Conservation (phyloP, 2,329 filamentous ascomycete genomes). For the Pestalotiopsis sp. region DNA sequence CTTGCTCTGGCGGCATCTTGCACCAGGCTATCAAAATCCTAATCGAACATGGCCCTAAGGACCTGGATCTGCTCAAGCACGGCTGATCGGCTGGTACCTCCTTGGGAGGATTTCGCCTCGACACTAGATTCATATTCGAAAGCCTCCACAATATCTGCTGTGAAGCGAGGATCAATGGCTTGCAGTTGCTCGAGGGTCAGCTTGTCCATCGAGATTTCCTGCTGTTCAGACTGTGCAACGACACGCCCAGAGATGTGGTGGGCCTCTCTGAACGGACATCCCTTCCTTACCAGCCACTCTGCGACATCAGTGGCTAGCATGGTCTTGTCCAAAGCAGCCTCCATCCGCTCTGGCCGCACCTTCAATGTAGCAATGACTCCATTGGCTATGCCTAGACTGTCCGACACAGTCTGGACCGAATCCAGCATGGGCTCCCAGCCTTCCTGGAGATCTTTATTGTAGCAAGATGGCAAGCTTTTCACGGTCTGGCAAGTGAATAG, state of each 20-base stretch:
- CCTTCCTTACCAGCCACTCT: conserved; percentile 63
- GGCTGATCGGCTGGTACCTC: conserved; percentile 64
- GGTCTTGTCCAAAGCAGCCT: conserved; percentile 68
- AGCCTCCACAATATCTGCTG: conserved; percentile 63
- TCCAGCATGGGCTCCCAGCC: conserved; percentile 76
- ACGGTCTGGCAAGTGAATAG: conserved; percentile 39
- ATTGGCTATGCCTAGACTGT: conserved; percentile 74
- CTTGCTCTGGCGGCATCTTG: conserved; percentile 20
- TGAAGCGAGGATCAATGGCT: conserved; percentile 66
- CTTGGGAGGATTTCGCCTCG: conserved; percentile 59
- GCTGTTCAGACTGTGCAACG: conserved; percentile 70
- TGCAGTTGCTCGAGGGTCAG: conserved; percentile 65
- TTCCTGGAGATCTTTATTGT: conserved; percentile 81
- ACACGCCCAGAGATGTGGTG: conserved; percentile 75
- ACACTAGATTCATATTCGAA: conserved; percentile 75
- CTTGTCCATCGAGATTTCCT: conserved; percentile 64
- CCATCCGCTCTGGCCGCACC: conserved; percentile 70
- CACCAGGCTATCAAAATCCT: conserved; percentile 23
- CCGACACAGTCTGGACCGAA: conserved; percentile 71
- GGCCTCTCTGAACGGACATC: conserved; percentile 75
- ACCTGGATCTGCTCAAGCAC: conserved; percentile 59
- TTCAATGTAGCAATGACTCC: conserved; percentile 70
- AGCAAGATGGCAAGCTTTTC: conserved; percentile 68
- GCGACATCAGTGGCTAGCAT: conserved; percentile 73
- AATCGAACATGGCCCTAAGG: conserved; percentile 34